A percentile compares a stretch with the other conserved stretches of the same genome.
phyloP scores from a whole-genome alignment of 495 filamentous ascomycete species.

The Podospora tetraspora region DNA sequence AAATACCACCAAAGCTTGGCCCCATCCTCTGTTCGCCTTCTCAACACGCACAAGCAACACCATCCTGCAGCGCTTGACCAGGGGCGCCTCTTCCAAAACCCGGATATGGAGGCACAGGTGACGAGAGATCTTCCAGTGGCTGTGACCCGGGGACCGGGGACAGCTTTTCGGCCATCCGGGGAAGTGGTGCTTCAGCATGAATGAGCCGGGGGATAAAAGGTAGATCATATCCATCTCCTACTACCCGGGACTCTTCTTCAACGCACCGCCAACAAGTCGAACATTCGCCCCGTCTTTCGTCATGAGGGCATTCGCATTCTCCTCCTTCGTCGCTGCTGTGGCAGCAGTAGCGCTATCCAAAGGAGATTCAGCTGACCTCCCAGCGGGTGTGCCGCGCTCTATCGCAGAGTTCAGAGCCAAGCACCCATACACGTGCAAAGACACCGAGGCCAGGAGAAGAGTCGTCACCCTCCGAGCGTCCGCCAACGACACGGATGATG shows the following conservation, averaged over 20 bases:
- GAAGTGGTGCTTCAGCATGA: background rate
- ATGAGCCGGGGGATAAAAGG: background rate
- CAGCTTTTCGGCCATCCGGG: background rate
- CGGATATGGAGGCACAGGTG: background rate
- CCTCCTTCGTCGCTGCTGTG: background rate
- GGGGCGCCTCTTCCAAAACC: background rate
- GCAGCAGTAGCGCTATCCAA: background rate
- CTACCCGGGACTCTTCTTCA: background rate
- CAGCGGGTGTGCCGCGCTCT: constrained; percentile 26
- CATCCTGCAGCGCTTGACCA: background rate
- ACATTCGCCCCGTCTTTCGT: background rate
- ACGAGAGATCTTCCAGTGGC: background rate
- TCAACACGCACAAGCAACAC: background rate
- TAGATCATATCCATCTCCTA: background rate
- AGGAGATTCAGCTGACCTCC: constrained; percentile 14
- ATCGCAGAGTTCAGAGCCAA: constrained; percentile 28
- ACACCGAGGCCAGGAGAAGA: constrained; percentile 28
- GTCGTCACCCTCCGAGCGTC: constrained; percentile 47
- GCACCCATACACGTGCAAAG: constrained; percentile 22
- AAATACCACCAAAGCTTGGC: background rate
- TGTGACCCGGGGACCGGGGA: too few relatives aligned
- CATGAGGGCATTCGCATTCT: background rate
- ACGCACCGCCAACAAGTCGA: background rate
- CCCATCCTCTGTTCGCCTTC: background rate
- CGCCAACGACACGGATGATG: constrained; percentile 47